A percentile compares a stretch with the other conserved stretches of the same genome.
Evolutionary conservation across 768 basidiomycete species (phyloP).

Genomic region (Dentipellis fragilis): DNA sequence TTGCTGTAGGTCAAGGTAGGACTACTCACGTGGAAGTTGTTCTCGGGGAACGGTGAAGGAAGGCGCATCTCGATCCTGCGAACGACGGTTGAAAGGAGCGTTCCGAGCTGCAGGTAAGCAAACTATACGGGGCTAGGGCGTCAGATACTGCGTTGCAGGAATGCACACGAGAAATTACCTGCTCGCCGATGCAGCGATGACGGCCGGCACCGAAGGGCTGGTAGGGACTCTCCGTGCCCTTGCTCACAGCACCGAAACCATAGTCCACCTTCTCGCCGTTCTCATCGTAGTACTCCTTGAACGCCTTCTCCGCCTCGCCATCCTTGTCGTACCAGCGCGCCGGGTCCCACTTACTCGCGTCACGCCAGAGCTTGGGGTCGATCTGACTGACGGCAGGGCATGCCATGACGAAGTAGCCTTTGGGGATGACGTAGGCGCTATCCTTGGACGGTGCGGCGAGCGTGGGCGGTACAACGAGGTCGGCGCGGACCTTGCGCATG

Average conservation of each 20-base stretch:
- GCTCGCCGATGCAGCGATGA: constrained; percentile 92
- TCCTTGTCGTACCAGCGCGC: constrained; percentile 78
- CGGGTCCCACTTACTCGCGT: constrained; percentile 67
- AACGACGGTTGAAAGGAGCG: constrained; percentile 69
- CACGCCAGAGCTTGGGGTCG: constrained; percentile 77
- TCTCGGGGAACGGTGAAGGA: constrained; percentile 56
- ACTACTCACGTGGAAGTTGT: constrained; percentile 81
- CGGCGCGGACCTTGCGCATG: constrained; percentile 84
- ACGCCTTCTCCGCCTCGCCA: constrained; percentile 73
- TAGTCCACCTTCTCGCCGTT: constrained; percentile 88
- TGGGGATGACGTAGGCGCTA: constrained; percentile 73
- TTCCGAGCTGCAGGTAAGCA: constrained; percentile 88
- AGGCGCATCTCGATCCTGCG: constrained; percentile 69
- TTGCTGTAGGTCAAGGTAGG: background rate
- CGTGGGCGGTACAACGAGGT: constrained; percentile 72
- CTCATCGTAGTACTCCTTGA: constrained; percentile 64
- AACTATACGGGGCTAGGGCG: constrained; percentile 40
- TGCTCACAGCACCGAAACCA: constrained; percentile 91
- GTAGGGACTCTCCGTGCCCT: constrained; percentile 93
- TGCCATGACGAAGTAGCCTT: constrained; percentile 83
- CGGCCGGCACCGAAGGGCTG: constrained; percentile 97
- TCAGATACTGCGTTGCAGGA: background rate
- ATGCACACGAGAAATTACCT: constrained; percentile 28
- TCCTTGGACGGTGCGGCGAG: constrained; percentile 73
- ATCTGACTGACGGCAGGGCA: constrained; percentile 82